Evolutionary conservation across 2,329 filamentous ascomycete species (phyloP).

Genomic region (Talaromyces piceae): DNA sequence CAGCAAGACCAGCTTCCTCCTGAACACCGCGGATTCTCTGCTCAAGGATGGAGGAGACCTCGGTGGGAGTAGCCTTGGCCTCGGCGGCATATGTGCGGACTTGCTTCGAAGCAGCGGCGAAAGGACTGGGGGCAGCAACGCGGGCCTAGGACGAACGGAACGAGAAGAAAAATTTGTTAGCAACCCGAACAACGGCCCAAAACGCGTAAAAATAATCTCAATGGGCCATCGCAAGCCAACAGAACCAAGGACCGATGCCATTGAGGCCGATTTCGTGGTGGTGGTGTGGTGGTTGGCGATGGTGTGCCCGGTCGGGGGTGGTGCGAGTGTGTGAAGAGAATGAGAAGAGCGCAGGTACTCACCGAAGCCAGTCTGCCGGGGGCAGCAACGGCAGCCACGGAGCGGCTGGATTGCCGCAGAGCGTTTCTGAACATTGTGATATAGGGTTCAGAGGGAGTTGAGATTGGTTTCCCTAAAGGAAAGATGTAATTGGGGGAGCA

Average conservation of each 20-base stretch:
- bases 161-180: conserved; percentile 35
- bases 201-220: conserved; percentile 17
- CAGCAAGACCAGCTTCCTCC: conserved; percentile 91
- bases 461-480: conserved; percentile 36
- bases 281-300: conserved; percentile 20
- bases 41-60: conserved; percentile 99
- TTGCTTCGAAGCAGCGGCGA: conserved; percentile 63
- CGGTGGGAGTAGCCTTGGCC: conserved; percentile 90
- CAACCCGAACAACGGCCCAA: conserved; percentile 39
- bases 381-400: conserved; percentile 88
- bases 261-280: conserved; percentile 13
- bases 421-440: conserved; percentile 93
- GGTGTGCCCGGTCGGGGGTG: conserved; percentile 31
- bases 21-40: conserved; percentile 98
- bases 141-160: conserved; percentile 55
- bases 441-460: conserved; percentile 32
- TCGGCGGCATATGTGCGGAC: conserved; percentile 84
- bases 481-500: conserved; percentile 33
- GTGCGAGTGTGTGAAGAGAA: too few species aligned
- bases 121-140: conserved; percentile 67
- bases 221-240: conserved; percentile 17
- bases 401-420: conserved; percentile 92
- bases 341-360: conserved; percentile 50
- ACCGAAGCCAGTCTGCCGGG: conserved; percentile 87
- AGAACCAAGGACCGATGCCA: conserved; percentile 13